Evolutionary conservation across 805 yeast species (phyloP).

Genomic region (Starmerella floricola): DNA sequence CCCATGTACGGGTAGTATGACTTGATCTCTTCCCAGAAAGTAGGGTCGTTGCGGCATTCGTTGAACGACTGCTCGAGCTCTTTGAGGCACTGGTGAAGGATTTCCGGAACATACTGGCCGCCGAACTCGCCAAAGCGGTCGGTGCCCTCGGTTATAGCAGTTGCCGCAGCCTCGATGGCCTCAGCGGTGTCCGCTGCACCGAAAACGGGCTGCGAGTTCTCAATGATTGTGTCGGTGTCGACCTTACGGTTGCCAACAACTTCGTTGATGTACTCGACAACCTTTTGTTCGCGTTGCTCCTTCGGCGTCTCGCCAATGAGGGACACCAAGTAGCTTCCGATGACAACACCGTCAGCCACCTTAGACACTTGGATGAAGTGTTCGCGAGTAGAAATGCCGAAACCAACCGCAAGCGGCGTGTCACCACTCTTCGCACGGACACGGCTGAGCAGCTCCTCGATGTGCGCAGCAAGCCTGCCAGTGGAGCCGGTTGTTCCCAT

Average conservation of each 20-base stretch:
- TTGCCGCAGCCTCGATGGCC: conserved; percentile 22
- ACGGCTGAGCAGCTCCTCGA: conserved; percentile 55
- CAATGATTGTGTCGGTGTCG: conserved; percentile 10
- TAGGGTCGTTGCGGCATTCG: conserved; percentile 74
- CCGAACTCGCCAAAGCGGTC: conserved; percentile 91
- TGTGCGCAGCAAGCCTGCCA: conserved; percentile 47
- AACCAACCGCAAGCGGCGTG: conserved; percentile 87
- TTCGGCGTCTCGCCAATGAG: conserved; percentile 50
- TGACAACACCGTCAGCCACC: conserved; percentile 88
- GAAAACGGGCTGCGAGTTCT: conserved; percentile 5
- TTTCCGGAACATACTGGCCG: conserved; percentile 98
- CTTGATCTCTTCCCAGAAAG: conserved; percentile 86
- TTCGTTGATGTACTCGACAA: conserved; percentile 52
- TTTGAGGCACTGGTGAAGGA: conserved; percentile 76
- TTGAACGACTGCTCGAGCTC: conserved; percentile 85
- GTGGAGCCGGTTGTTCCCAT: conserved; percentile 97
- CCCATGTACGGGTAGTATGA: conserved; percentile 85
- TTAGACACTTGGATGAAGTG: conserved; percentile 72
- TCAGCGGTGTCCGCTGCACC: conserved; percentile 8
- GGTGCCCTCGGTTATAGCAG: conserved; percentile 34
- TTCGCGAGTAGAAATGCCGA: conserved; percentile 90
- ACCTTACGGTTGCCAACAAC: conserved; percentile 46
- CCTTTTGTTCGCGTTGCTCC: conserved; percentile 44
- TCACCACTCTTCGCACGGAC: conserved; percentile 65
- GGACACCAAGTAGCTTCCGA: conserved; percentile 76